Evolutionary conservation across 2,329 filamentous ascomycete genomes (phyloP).

Genomic region (Drechslerella dactyloides): DNA sequence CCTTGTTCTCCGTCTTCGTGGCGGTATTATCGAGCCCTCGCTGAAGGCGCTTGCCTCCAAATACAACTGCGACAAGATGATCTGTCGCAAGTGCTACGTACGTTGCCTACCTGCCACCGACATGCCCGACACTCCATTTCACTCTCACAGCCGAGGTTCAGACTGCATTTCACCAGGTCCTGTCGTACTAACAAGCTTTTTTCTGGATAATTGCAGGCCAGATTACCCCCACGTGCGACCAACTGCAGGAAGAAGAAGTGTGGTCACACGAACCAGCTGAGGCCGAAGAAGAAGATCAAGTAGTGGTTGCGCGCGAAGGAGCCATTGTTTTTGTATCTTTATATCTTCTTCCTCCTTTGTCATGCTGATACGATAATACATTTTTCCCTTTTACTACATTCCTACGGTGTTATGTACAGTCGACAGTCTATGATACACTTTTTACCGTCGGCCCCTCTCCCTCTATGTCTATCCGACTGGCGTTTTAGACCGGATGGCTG

Average conservation of each 20-base stretch:
- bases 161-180: neutral
- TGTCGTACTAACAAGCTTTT: neutral
- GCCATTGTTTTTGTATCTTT: slow-evolving; percentile 29
- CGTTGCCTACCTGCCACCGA: slow-evolving; percentile 11
- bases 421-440: slow-evolving; percentile 50
- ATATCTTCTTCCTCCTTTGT: slow-evolving; percentile 22
- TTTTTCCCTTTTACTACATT: slow-evolving; percentile 42
- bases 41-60: slow-evolving; percentile 98
- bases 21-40: slow-evolving; percentile 98
- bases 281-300: slow-evolving; percentile 99
- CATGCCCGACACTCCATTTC: neutral
- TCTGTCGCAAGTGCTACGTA: slow-evolving; percentile 99
- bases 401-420: slow-evolving; percentile 50
- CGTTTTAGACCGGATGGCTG: neutral
- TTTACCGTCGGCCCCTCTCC: slow-evolving; percentile 12
- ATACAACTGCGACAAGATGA: slow-evolving; percentile 99
- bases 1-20: slow-evolving; percentile 96
- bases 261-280: slow-evolving; percentile 99
- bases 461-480: slow-evolving; percentile 15
- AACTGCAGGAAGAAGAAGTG: slow-evolving; percentile 99
- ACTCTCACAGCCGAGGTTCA: slow-evolving; percentile 11
- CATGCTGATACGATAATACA: slow-evolving; percentile 47
- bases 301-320: slow-evolving; percentile 60
- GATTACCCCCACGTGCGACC: slow-evolving; percentile 96
- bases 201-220: slow-evolving; percentile 63